These are phyloP conservation scores for Yarrowia deformans DNA, from an alignment of 805 yeast species.

Conservation along the genomic window DNA sequence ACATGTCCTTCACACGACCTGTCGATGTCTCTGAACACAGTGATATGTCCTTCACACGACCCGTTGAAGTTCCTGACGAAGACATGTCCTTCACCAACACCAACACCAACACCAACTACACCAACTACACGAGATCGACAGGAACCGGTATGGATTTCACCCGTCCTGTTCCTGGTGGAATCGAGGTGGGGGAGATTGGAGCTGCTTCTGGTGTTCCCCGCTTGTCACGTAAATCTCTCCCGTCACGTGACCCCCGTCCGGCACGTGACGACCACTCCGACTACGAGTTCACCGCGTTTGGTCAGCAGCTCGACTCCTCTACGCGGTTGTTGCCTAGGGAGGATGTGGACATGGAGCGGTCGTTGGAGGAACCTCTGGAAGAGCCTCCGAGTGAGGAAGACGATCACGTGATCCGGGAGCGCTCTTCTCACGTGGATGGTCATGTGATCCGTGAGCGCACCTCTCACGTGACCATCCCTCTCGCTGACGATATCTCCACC, in stretches of 20 bases:
- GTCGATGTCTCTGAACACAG: not conserved
- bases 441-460: not conserved
- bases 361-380: slow-evolving; percentile 22
- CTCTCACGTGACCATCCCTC: not conserved
- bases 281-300: slow-evolving; percentile 18
- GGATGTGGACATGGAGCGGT: slow-evolving; percentile 2
- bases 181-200: not conserved
- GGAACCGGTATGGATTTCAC: slow-evolving; percentile 6
- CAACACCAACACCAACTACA: slow-evolving; percentile 1
- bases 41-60: not conserved
- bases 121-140: not conserved
- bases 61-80: not conserved
- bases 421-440: not conserved
- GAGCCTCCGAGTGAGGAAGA: not conserved
- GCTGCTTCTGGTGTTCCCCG: too few relatives aligned
- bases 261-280: slow-evolving; percentile 20
- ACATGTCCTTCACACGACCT: slow-evolving; percentile 15
- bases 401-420: not conserved
- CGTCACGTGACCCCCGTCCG: not conserved
- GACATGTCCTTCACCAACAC: slow-evolving; percentile 11
- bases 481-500: not conserved
- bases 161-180: slow-evolving; percentile 33
- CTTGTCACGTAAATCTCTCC: not conserved
- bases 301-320: slow-evolving; percentile 14
- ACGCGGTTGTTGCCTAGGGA: slow-evolving; percentile 2